Evolutionary conservation across 1,284 basidiomycete species (phyloP), one percentile per base, ranked within the genome.

Genomic region (Trametes hirsuta): DNA sequence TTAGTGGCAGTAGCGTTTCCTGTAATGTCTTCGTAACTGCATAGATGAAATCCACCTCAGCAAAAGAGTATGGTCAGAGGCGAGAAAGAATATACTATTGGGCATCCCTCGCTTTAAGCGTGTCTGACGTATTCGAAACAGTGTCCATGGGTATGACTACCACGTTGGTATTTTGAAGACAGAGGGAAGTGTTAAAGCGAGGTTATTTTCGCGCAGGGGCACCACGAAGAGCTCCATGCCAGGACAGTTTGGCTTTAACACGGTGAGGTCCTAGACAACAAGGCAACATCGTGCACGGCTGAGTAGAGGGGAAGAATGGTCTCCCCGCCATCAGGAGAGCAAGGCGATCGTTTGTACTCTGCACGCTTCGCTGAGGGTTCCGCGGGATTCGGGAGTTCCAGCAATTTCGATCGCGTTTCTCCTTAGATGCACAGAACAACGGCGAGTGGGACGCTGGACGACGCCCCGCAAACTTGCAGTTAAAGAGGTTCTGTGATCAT

Each of bases 1-100:
- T 76, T 76, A 14, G 49, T 62, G 35, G 68, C 60, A 47, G 56
- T 45, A 18, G 56, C n/a, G 25, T 52, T 52, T 15, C 66, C 67
- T 36, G 70, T 69, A 24, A 68, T 46, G 35, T 70, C 69, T 51
- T 69, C 66, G 59, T 64, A 66, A 40, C 70, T 72, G 45, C 18
- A n/a, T 30, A 40, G 14, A 40, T 40, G 39, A 40, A 18, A 40
- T 12, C n/a, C 5, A 12, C 39, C 12, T 40, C 39, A 40, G 12
- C 39, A 12, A 40, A 14, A 40, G 39, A 12, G 14, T 18, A 18
- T 14, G 14, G n/a, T 40, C 30, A 30, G 30, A 30, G 30, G 30
- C 30, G 30, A 30, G 30, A 30, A 30, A 30, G 30, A 30, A 40
- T 18, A 4, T 40, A 40, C 39, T 40, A 18, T 40, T 40, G 39